Evolutionary conservation across 306 rosid species (phyloP), one percentile per base, ranked within the genome.

Genomic region (Trichosanthes cucumerina): DNA sequence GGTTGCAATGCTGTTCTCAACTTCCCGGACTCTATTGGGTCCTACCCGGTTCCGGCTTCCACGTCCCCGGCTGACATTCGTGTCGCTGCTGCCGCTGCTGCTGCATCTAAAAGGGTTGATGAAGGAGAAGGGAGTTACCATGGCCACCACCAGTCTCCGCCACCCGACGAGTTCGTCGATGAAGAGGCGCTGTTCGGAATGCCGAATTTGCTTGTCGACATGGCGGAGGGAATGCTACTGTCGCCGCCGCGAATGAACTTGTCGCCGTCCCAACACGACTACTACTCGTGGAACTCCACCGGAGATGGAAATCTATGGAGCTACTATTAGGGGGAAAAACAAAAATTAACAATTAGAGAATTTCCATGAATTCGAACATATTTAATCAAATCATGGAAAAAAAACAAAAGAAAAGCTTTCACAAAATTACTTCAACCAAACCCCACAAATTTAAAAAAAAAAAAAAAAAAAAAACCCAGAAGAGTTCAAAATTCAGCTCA

Each of bases 191-290:
- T 94, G 19, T 94, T 92, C 31, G 82, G 83, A 2, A 90, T 90
- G 98, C 96, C 98, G 7, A 86, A 84, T 86, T 84, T 94, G 81
- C 78, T 94, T 38, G 77, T 71, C 10, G 94, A 92, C 16, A 94
- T 94, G 98, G 98, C 98, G 1, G 93, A 84, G 82, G 98, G 98
- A 84, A 90, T 94, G 98, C 79, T 94, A 58, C 59, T 94, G 38
- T 85, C 98, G 5, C 98, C 98, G 0, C 98, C 98, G 2, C 85
- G 95, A 83, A 89, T 94, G 71, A 85, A 31, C 53, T 73, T 90
- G 0, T 81, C 88, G 6, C 86, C 82, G 0, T 58, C 91, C 0
- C 39, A 18, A 73, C 79, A 88, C 2, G 73, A 86, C 57, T 79
- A 84, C 26, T 82, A 84, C 26, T 79, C 87, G 3, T 91, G 85